Percentiles rank a stretch among this genome's conserved stretches.
Conservation (phyloP, 2,329 filamentous ascomycete genomes). For the Xylaria digitata region DNA sequence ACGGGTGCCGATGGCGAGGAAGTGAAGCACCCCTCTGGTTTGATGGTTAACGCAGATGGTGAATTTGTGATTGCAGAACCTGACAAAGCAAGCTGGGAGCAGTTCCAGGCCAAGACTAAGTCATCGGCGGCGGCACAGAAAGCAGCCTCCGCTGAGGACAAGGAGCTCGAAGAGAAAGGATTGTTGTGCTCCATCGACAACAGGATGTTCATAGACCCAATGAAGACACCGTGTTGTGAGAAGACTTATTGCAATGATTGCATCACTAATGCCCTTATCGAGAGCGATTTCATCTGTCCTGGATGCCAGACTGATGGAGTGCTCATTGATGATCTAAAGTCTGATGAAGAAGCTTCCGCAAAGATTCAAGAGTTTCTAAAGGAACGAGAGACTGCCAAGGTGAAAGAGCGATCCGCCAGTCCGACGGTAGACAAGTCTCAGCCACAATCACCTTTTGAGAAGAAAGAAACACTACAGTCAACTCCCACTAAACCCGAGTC, state of each 20-base stretch:
- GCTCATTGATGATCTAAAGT: conserved; percentile 88
- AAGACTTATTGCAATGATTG: conserved; percentile 99
- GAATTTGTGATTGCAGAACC: conserved; percentile 97
- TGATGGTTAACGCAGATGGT: conserved; percentile 98
- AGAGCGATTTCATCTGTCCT: conserved; percentile 97
- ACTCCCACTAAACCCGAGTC: conserved; percentile 49
- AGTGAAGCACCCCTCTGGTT: conserved; percentile 81
- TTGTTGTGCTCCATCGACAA: conserved; percentile 97
- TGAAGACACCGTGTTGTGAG: conserved; percentile 98
- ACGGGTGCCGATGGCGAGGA: conserved; percentile 80
- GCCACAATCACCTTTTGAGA: conserved; percentile 41
- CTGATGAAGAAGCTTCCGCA: conserved; percentile 80
- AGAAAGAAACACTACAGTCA: conserved; percentile 53
- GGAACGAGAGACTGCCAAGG: conserved; percentile 63
- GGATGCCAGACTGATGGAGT: conserved; percentile 91
- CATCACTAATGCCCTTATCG: conserved; percentile 98
- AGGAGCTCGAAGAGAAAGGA: conserved; percentile 87
- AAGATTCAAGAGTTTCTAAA: conserved; percentile 81
- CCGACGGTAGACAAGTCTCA: conserved; percentile 54
- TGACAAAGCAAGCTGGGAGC: conserved; percentile 95
- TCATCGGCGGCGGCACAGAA: conserved; percentile 85
- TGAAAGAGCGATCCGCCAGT: conserved; percentile 62
- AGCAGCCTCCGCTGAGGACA: conserved; percentile 79
- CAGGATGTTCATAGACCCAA: conserved; percentile 97
- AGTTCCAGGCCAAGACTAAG: conserved; percentile 95